Conservation (phyloP, 257 asterid genomes). For the Scutellaria barbata region DNA sequence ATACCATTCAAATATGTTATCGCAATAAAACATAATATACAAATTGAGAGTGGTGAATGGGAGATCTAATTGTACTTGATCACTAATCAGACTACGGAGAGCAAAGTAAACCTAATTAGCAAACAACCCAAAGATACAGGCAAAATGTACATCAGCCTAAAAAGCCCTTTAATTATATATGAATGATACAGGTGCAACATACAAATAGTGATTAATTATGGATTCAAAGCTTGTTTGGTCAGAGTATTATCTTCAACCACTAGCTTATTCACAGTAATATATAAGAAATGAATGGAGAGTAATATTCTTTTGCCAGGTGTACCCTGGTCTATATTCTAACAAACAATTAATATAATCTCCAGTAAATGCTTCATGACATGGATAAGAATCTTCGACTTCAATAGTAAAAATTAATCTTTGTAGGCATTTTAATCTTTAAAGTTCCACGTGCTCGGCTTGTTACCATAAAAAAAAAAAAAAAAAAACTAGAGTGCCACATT, state of each 20-base stretch:
- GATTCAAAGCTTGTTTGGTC: background rate
- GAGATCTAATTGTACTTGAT: background rate
- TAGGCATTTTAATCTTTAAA: background rate
- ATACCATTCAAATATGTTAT: background rate
- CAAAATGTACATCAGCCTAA: slow-evolving; percentile 8
- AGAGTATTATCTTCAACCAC: background rate
- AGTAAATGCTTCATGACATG: background rate
- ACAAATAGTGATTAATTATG: background rate
- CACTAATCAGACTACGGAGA: background rate
- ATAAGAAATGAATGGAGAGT: background rate
- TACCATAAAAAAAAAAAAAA: background rate
- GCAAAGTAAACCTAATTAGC: slow-evolving; percentile 28
- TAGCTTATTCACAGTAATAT: slow-evolving; percentile 9
- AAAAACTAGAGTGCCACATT: slow-evolving; percentile 14
- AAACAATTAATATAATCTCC: background rate
- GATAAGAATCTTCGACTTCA: slow-evolving; percentile 13
- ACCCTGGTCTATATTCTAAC: slow-evolving; percentile 8
- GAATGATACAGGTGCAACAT: background rate
- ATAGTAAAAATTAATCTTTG: slow-evolving; percentile 3
- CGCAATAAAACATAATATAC: background rate
- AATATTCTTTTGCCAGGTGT: background rate
- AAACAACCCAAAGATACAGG: slow-evolving; percentile 12
- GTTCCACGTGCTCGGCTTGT: background rate
- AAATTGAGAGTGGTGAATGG: background rate
- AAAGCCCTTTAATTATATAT: background rate